These are phyloP conservation scores for Exophiala sp. DNA, from an alignment of 2,329 filamentous ascomycete genomes.

Conservation along the genomic window DNA sequence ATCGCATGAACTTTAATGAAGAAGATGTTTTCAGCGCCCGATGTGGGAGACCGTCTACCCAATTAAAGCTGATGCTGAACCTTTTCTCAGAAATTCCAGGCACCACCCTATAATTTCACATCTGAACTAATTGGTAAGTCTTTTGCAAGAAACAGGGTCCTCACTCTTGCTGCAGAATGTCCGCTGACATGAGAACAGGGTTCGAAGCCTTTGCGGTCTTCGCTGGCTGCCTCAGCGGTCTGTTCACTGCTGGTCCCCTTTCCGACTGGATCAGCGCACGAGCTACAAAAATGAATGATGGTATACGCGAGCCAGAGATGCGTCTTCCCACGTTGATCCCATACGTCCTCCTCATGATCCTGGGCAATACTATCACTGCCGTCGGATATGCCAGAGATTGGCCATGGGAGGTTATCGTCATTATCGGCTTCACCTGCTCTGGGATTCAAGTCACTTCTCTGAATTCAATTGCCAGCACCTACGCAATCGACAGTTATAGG, in stretches of 20 bases:
- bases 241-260: conserved; percentile 46
- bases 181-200: no score
- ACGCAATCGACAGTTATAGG: conserved; percentile 46
- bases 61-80: no score
- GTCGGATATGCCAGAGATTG: conserved; percentile 48
- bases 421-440: conserved; percentile 48
- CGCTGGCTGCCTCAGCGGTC: no score
- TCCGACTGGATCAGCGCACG: conserved; percentile 52
- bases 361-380: conserved; percentile 48
- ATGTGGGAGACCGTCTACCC: no score
- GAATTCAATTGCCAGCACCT: conserved; percentile 38
- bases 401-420: conserved; percentile 47
- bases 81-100: background rate
- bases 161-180: no score
- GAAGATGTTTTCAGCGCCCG: no score
- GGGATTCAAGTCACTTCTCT: conserved; percentile 42
- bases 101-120: no score
- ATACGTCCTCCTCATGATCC: conserved; percentile 50
- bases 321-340: conserved; percentile 53
- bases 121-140: no score
- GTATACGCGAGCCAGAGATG: conserved; percentile 59
- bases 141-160: no score
- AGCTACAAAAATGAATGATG: conserved; percentile 52
- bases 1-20: no score
- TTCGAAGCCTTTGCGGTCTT: no score